A percentile compares a stretch with the other conserved stretches of the same genome.
phyloP scores from a whole-genome alignment of 345 rosid genomes.

The Salix purpurea region DNA sequence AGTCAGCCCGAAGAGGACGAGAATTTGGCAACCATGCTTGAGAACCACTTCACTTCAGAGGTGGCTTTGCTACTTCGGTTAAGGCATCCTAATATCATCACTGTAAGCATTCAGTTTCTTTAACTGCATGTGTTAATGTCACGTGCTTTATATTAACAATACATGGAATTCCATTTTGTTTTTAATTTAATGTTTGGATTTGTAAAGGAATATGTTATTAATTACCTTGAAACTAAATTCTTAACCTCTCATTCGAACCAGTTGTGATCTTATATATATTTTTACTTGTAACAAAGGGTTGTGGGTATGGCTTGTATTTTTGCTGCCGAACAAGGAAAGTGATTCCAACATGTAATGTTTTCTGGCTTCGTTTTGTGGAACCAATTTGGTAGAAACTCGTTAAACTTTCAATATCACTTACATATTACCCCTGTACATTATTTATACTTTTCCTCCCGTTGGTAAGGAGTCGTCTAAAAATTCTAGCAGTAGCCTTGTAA shows the following conservation, averaged over 20 bases:
- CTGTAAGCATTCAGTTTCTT: constrained; percentile 37
- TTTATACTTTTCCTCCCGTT: constrained; percentile 22
- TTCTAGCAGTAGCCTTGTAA: constrained; percentile 15
- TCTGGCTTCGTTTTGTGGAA: constrained; percentile 11
- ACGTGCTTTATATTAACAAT: neutral
- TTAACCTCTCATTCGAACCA: neutral
- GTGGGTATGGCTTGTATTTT: constrained; percentile 7
- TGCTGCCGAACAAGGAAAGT: constrained; percentile 2
- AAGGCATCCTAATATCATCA: constrained; percentile 59
- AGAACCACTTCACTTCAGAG: constrained; percentile 70
- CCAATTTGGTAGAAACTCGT: constrained; percentile 27
- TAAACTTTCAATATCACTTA: constrained; percentile 9
- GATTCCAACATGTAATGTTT: constrained; percentile 10
- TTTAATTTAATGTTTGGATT: neutral
- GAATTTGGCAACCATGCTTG: constrained; percentile 51
- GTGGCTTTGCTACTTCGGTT: constrained; percentile 58
- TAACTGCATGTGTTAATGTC: neutral
- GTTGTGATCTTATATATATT: constrained; percentile 1
- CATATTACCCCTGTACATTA: constrained; percentile 39
- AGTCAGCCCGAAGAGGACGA: constrained; percentile 78
- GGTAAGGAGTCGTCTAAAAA: constrained; percentile 5
- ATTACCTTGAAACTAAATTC: neutral
- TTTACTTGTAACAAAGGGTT: constrained; percentile 9
- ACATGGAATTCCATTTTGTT: neutral
- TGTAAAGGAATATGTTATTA: neutral